A percentile compares a stretch with the other conserved stretches of the same genome.
phyloP scores from a whole-genome alignment of 2,329 filamentous ascomycete genomes.

The Exophiala sp. region DNA sequence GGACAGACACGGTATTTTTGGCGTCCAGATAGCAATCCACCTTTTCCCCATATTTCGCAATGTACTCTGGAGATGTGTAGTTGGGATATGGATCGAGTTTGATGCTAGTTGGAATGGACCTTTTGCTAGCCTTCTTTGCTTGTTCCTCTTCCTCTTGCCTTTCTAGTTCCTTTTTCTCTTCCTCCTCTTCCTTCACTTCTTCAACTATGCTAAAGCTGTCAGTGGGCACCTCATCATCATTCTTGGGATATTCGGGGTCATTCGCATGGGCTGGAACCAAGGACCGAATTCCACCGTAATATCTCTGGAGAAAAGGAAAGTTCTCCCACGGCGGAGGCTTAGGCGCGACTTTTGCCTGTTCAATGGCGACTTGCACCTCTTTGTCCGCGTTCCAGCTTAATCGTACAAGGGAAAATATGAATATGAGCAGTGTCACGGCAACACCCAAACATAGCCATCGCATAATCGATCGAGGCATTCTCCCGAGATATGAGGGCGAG shows the following conservation, averaged over 20 bases:
- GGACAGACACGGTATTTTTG: conserved; percentile 59
- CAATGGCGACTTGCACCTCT: conserved; percentile 50
- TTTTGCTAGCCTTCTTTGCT: conserved; percentile 33
- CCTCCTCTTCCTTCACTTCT: conserved; percentile 5
- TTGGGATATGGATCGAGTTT: conserved; percentile 64
- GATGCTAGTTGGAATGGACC: conserved; percentile 38
- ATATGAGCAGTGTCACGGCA: conserved; percentile 63
- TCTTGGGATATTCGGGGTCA: conserved; percentile 71
- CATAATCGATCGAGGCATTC: conserved; percentile 65
- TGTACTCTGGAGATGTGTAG: conserved; percentile 54
- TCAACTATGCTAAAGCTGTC: conserved; percentile 30
- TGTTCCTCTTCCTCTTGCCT: conserved; percentile 2
- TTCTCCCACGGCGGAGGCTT: conserved; percentile 70
- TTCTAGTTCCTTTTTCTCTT: conserved; percentile 7
- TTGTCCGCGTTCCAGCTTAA: conserved; percentile 66
- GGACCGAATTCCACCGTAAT: conserved; percentile 78
- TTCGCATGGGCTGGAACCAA: conserved; percentile 62
- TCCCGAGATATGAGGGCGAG: conserved; percentile 44
- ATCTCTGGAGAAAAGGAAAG: conserved; percentile 78
- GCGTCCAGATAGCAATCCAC: conserved; percentile 74
- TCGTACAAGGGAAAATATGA: conserved; percentile 69
- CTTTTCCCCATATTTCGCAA: conserved; percentile 52
- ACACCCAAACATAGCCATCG: conserved; percentile 71
- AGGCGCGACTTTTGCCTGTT: conserved; percentile 25
- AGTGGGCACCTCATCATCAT: conserved; percentile 44